Conservation (phyloP, 2,329 filamentous ascomycete genomes). For the Venturia carpophila region DNA sequence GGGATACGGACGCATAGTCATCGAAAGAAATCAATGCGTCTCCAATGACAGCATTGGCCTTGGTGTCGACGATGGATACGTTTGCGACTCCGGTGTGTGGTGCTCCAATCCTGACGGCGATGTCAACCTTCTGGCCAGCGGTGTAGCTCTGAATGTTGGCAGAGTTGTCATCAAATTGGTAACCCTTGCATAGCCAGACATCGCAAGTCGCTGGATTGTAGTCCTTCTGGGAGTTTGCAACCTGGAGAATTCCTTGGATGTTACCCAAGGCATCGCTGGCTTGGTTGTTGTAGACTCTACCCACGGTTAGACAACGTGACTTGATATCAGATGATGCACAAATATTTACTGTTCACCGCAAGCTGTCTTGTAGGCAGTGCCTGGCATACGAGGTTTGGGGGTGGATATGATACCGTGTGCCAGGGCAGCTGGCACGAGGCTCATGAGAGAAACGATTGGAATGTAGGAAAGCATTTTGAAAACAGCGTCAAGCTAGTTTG, state of each 20-base stretch:
- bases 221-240: slow-evolving; percentile 41
- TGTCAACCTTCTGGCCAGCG: slow-evolving; percentile 40
- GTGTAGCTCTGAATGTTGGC: slow-evolving; percentile 46
- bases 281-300: slow-evolving; percentile 43
- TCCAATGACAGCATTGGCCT: slow-evolving; percentile 46
- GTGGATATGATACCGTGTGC: slow-evolving; percentile 47
- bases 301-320: neutral
- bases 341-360: slow-evolving; percentile 42
- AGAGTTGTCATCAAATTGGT: slow-evolving; percentile 49
- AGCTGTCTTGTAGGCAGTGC: slow-evolving; percentile 42
- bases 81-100: slow-evolving; percentile 51
- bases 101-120: slow-evolving; percentile 42
- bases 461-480: slow-evolving; percentile 9
- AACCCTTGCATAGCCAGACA: slow-evolving; percentile 52
- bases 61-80: slow-evolving; percentile 50
- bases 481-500: slow-evolving; percentile 13
- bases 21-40: slow-evolving; percentile 47
- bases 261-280: slow-evolving; percentile 49
- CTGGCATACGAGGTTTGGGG: slow-evolving; percentile 44
- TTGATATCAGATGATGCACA: neutral
- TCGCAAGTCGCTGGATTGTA: slow-evolving; percentile 43
- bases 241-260: slow-evolving; percentile 48
- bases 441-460: slow-evolving; percentile 23
- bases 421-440: slow-evolving; percentile 33
- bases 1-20: slow-evolving; percentile 45